Percentiles rank a stretch among this genome's conserved stretches.
These are phyloP conservation scores for Wickerhamiella musiphila DNA, from an alignment of 805 yeast species.

Conservation along the genomic window DNA sequence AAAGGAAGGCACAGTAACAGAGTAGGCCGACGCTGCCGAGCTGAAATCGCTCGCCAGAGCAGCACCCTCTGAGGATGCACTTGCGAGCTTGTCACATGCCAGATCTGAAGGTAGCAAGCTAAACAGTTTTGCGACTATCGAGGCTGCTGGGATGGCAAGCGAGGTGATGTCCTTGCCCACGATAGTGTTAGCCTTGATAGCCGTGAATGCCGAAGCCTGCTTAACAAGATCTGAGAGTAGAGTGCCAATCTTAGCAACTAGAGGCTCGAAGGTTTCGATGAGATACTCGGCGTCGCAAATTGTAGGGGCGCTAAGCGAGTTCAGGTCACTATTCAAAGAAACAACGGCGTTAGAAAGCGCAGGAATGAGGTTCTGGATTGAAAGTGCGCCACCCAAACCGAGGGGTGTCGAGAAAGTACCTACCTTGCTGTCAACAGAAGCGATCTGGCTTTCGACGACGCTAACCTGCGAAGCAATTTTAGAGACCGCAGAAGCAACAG, in stretches of 20 bases:
- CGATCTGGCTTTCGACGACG: too few species aligned
- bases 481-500: too few species aligned
- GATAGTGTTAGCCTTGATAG: slow-evolving; percentile 6
- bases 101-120: slow-evolving; percentile 6
- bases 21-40: slow-evolving; percentile 3
- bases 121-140: neutral
- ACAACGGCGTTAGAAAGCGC: slow-evolving; percentile 7
- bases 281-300: slow-evolving; percentile 4
- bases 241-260: slow-evolving; percentile 3
- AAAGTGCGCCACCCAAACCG: slow-evolving; percentile 16
- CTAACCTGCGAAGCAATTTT: too few species aligned
- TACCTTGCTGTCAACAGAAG: slow-evolving; percentile 6
- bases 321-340: too few species aligned
- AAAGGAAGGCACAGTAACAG: slow-evolving; percentile 1
- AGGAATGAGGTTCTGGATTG: slow-evolving; percentile 11
- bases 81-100: neutral
- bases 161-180: neutral
- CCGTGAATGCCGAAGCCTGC: slow-evolving; percentile 7
- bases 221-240: slow-evolving; percentile 5
- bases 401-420: slow-evolving; percentile 5
- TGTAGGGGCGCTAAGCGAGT: too few species aligned
- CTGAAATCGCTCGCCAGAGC: slow-evolving; percentile 2
- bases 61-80: neutral
- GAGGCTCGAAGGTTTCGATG: slow-evolving; percentile 3
- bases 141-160: neutral